Percentiles rank a stretch among this genome's conserved stretches.
These are phyloP conservation scores for Vickermania spadyakhi DNA, from an alignment of 208 protist genomes.

Conservation along the genomic window DNA sequence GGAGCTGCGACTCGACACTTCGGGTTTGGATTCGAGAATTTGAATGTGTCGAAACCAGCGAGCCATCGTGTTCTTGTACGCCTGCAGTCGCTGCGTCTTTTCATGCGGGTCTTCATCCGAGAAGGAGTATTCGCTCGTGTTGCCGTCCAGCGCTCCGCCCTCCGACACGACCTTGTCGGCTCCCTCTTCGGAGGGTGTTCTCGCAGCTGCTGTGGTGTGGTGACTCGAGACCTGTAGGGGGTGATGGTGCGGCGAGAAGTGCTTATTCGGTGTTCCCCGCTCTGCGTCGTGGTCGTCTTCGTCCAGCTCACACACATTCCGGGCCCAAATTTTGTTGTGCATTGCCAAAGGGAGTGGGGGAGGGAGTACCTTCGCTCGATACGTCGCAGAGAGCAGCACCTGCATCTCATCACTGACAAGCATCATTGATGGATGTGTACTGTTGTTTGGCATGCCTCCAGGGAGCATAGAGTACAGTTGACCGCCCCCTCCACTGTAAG, in stretches of 20 bases:
- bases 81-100: slow-evolving; percentile 19
- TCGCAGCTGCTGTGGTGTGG: too few relatives aligned
- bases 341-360: slow-evolving; percentile 29
- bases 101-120: slow-evolving; percentile 4
- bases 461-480: not conserved
- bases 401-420: slow-evolving; percentile 5
- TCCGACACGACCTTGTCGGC: slow-evolving; percentile 1
- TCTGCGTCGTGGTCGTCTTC: slow-evolving; percentile 18
- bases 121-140: not conserved
- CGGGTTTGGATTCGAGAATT: slow-evolving; percentile 25
- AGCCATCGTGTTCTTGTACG: slow-evolving; percentile 29
- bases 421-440: not conserved
- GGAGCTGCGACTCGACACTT: slow-evolving; percentile 12
- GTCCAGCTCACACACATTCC: slow-evolving; percentile 16
- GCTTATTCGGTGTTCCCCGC: not conserved
- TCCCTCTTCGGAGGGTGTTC: slow-evolving; percentile 8
- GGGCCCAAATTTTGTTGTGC: slow-evolving; percentile 28
- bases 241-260: not conserved
- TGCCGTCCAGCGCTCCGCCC: slow-evolving; percentile 14
- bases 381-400: slow-evolving; percentile 13
- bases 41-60: slow-evolving; percentile 42
- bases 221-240: not conserved
- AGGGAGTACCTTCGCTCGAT: slow-evolving; percentile 40
- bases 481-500: not conserved
- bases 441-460: not conserved